Evolutionary conservation across 2,329 filamentous ascomycete genomes (phyloP).

Genomic region (Trichoderma citrinoviride): DNA sequence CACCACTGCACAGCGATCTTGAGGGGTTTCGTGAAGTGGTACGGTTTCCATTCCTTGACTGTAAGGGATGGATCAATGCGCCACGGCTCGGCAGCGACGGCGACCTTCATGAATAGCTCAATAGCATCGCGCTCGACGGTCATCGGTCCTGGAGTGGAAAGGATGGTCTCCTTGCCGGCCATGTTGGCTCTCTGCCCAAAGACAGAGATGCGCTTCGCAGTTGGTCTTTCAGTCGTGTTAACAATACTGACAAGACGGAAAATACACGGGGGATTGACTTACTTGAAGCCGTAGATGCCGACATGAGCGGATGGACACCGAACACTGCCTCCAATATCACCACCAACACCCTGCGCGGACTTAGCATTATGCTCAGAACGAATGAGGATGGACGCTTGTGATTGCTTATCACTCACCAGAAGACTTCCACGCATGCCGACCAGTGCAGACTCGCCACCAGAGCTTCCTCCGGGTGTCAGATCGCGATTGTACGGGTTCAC

Average conservation of each 20-base stretch:
- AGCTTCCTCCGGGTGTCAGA: slow-evolving; percentile 61
- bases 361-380: background rate
- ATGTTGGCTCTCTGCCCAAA: slow-evolving; percentile 31
- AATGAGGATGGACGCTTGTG: no score
- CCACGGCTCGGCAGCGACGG: slow-evolving; percentile 35
- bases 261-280: background rate
- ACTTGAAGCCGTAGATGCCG: slow-evolving; percentile 17
- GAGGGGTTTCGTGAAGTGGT: slow-evolving; percentile 42
- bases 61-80: slow-evolving; percentile 34
- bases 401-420: slow-evolving; percentile 33
- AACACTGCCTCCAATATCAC: slow-evolving; percentile 44
- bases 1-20: slow-evolving; percentile 60
- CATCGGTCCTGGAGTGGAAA: slow-evolving; percentile 36
- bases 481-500: slow-evolving; percentile 62
- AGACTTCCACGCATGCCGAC: slow-evolving; percentile 42
- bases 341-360: slow-evolving; percentile 34
- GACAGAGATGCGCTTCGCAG: slow-evolving; percentile 32
- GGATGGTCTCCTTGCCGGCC: slow-evolving; percentile 38
- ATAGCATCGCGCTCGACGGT: slow-evolving; percentile 36
- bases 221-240: slow-evolving; percentile 23
- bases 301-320: slow-evolving; percentile 38
- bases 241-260: background rate
- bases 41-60: slow-evolving; percentile 37
- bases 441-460: slow-evolving; percentile 53
- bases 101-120: slow-evolving; percentile 38